Conservation (phyloP, 139 green algal species). For the Picochlorum sp. region DNA sequence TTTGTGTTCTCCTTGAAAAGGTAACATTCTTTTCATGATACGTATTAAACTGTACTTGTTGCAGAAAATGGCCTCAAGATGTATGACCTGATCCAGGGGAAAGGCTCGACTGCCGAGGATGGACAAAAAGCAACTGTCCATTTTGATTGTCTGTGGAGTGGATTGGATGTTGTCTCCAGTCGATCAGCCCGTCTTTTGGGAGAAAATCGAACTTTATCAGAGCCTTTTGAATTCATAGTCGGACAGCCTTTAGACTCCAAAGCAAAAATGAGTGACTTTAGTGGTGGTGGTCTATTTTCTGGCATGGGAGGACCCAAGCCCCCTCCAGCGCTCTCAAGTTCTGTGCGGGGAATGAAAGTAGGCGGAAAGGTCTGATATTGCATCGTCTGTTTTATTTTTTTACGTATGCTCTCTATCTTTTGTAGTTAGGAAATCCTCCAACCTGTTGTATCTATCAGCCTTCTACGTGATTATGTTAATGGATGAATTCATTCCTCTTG, state of each 20-base stretch:
- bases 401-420: not conserved
- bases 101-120: constrained; percentile 29
- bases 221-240: constrained; percentile 78
- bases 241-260: constrained; percentile 35
- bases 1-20: not conserved
- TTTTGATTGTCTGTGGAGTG: constrained; percentile 77
- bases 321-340: constrained; percentile 59
- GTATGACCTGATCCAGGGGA: constrained; percentile 58
- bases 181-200: constrained; percentile 68
- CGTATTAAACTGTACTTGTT: too few relatives aligned
- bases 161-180: constrained; percentile 76
- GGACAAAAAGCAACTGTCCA: constrained; percentile 67
- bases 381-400: too few relatives aligned
- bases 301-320: constrained; percentile 70
- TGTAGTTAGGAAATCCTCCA: not conserved
- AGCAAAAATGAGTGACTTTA: constrained; percentile 31
- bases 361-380: too few relatives aligned
- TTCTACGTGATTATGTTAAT: constrained; percentile 7
- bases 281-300: constrained; percentile 53
- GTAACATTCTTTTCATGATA: too few relatives aligned
- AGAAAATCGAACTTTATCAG: constrained; percentile 79
- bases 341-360: constrained; percentile 75
- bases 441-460: not conserved
- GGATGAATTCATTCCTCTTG: too few relatives aligned
- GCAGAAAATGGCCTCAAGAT: constrained; percentile 45